Base-by-base conservation (phyloP, 495 filamentous ascomycete genomes). In the Penicillium pancosmium region DNA sequence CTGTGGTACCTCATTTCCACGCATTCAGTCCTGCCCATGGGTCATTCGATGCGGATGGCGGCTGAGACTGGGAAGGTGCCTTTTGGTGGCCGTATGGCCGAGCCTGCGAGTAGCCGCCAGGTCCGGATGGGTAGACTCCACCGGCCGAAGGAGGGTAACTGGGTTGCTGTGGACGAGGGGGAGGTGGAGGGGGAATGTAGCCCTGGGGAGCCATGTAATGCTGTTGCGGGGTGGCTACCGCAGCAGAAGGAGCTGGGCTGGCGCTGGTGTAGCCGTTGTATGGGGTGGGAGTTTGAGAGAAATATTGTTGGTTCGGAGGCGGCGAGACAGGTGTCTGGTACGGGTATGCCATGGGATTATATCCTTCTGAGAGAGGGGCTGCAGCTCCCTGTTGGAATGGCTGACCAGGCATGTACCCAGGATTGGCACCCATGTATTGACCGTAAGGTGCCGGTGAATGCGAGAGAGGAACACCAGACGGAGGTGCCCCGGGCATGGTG, bases 121-220 rank as follows among this genome's bases (percentile, higher is more conserved):
- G 82, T 6, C 83, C 84, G 46, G 80, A 75, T 2, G 84, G 85
- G 69, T 84, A 84, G n/a, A 72, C 60, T 2, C 57, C 46, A 1
- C 73, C 72, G 43, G 75, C 62, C 13, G 78, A 68, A n/a, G 73
- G 82, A 50, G 87, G 86, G 62, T 92, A 91, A 16, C 83, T 86
- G 0, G 88, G 86, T 40, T 91, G 89, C 36, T 91, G 88, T 9
- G 91, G 91, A 12, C 88, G 90, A 3, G 89, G 90, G 0, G 93
- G 93, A 18, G 93, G 93, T 9, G 93, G 93, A 1, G 93, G 93
- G 1, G 93, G 93, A 38, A 96, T 84, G 70, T 96, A 97, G 16
- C 92, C 92, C 16, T 85, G 84, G 34, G 91, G 91, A 18, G 67
- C 34, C 61, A 93, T 79, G 58, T 74, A 78, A 41, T 76, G 72